phyloP scores from a whole-genome alignment of 192 early-diverging fungal genomes.

The Mortierella antarctica region DNA sequence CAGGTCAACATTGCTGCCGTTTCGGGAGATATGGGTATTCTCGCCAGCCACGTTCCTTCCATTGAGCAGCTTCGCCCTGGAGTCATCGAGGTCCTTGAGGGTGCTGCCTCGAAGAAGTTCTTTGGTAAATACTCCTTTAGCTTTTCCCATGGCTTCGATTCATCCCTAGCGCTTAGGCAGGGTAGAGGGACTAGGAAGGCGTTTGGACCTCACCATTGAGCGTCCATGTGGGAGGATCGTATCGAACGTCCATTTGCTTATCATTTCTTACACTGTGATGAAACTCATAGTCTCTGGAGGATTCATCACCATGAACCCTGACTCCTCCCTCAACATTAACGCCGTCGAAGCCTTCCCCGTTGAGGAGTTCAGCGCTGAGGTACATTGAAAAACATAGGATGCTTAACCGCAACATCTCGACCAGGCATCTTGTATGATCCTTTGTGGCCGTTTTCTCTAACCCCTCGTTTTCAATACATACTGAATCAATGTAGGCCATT shows the following conservation, averaged over 20 bases:
- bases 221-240: neutral
- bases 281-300: slow-evolving; percentile 86
- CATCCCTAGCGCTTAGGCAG: too few relatives aligned
- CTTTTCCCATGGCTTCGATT: neutral
- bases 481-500: slow-evolving; percentile 62
- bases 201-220: too few relatives aligned
- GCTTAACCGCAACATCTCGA: too few relatives aligned
- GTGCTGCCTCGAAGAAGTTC: slow-evolving; percentile 84
- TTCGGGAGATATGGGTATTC: slow-evolving; percentile 97
- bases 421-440: too few relatives aligned
- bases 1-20: slow-evolving; percentile 95
- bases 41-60: slow-evolving; percentile 96
- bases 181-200: too few relatives aligned
- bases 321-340: slow-evolving; percentile 97
- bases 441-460: neutral
- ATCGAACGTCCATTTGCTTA: neutral
- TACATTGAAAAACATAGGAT: slow-evolving; percentile 22
- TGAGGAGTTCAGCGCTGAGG: slow-evolving; percentile 87
- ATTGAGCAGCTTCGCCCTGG: slow-evolving; percentile 96
- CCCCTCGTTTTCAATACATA: neutral
- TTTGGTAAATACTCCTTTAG: slow-evolving; percentile 74
- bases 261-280: neutral
- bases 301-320: slow-evolving; percentile 96
- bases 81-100: slow-evolving; percentile 83
- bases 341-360: slow-evolving; percentile 95